Base-by-base conservation (phyloP, 108 stramenopile genomes). In the Nitzschia sp. region DNA sequence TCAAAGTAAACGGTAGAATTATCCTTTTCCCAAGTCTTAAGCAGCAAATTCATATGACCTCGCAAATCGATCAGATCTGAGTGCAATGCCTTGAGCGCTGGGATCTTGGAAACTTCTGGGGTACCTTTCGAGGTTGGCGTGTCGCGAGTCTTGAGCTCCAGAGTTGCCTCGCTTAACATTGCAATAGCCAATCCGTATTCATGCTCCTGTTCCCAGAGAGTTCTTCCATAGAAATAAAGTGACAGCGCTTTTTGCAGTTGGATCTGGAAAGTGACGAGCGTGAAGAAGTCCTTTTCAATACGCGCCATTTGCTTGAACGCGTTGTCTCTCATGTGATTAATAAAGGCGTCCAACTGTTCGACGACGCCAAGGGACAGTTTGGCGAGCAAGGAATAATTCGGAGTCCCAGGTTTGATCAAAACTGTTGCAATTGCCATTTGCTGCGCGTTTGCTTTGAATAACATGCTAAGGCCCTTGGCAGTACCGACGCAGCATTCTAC, bases 351-450 rank as follows among this genome's bases (percentile, higher is more conserved):
- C 36, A 96, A 65, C 50, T 84, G 79, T 46, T 85, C 87, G 0
- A 74, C 60, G 25, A 93, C 72, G 2, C 92, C 92, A 35, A 81
- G 32, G 48, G 85, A 90, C 9, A 96, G 58, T 50, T 96, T 96
- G 25, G 82, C 90, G 23, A 96, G 55, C 1, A 96, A 76, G 31
- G 76, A 44, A 69, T 90, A 96, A 64, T 96, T 96, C 8, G 90
- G 89, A 21, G 68, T 80, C 4, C 83, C 95, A 3, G 82, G 80
- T 61, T 91, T 96, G 41, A 87, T 85, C 47, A 96, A 66, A 13
- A 91, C 86, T 3, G 92, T 91, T 8, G 92, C 88, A 31, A 96
- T 73, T 15, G 92, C 92, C 95, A 96, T 96, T 76, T 96, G 95
- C 46, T 96, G 95, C 6, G 82, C 86, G 71, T 86, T 89, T 13